Percentiles rank a stretch among this genome's conserved stretches.
Evolutionary conservation across 306 rosid species (phyloP).

Genomic region (Prinsepia uniflora): DNA sequence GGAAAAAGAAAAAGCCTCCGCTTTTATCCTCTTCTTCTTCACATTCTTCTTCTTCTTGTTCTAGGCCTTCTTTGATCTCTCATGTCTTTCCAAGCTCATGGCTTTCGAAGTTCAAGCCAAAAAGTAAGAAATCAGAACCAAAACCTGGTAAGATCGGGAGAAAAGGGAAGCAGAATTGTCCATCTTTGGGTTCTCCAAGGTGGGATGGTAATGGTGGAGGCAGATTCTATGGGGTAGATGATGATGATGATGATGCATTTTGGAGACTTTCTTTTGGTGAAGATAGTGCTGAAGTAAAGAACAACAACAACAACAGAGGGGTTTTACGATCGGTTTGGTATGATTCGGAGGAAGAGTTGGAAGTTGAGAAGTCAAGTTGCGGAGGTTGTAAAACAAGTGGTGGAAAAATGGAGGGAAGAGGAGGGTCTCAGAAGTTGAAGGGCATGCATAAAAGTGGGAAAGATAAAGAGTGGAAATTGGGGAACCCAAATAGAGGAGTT

Average conservation of each 20-base stretch:
- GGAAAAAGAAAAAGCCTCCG: conserved; percentile 49
- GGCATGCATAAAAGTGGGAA: conserved; percentile 35
- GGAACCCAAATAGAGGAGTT: conserved; percentile 23
- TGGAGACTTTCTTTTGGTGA: conserved; percentile 83
- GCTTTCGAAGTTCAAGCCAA: conserved; percentile 73
- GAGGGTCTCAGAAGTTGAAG: conserved; percentile 30
- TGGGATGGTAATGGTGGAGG: conserved; percentile 26
- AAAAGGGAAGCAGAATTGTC: conserved; percentile 35
- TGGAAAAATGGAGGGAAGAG: conserved; percentile 29
- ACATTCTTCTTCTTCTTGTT: conserved; percentile 43
- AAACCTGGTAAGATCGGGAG: conserved; percentile 34
- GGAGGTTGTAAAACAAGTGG: conserved; percentile 20
- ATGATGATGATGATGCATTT: conserved; percentile 48
- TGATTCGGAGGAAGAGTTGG: conserved; percentile 39
- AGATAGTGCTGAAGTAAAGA: conserved; percentile 36
- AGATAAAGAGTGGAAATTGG: conserved; percentile 30
- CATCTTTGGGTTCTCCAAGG: conserved; percentile 29
- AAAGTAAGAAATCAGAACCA: conserved; percentile 38
- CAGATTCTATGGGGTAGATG: conserved; percentile 41
- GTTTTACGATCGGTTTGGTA: conserved; percentile 29
- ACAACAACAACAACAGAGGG: conserved; percentile 35
- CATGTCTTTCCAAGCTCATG: conserved; percentile 60
- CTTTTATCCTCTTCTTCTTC: conserved; percentile 16
- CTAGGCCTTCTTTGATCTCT: conserved; percentile 55
- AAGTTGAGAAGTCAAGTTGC: conserved; percentile 23